Conservation (phyloP, 2,329 filamentous ascomycete genomes). For the Eutypa lata region DNA sequence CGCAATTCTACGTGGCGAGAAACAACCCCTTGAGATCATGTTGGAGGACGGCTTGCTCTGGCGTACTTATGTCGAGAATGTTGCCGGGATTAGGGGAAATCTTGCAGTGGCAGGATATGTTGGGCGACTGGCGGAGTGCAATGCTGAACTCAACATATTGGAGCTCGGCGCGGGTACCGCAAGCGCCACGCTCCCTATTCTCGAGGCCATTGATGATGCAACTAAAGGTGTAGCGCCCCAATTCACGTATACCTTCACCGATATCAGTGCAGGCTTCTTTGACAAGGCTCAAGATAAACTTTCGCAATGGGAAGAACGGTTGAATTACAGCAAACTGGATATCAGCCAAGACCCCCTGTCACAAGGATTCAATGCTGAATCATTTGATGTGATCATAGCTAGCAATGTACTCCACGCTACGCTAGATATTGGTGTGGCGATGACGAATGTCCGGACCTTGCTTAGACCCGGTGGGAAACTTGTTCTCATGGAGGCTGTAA, state of each 20-base stretch:
- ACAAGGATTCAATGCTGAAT: conserved; percentile 10
- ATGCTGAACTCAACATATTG: conserved; percentile 16
- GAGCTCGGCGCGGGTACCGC: conserved; percentile 18
- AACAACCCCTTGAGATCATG: conserved; percentile 26
- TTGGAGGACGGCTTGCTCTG: conserved; percentile 23
- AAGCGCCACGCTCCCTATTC: conserved; percentile 20
- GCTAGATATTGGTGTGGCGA: conserved; percentile 1
- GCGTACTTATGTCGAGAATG: conserved; percentile 11
- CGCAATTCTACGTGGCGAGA: conserved; percentile 19
- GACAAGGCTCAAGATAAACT: conserved; percentile 13
- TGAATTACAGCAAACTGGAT: conserved; percentile 9
- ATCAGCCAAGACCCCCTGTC: conserved; percentile 8
- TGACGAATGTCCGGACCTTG: conserved; percentile 5
- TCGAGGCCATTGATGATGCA: conserved; percentile 28
- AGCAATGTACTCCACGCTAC: conserved; percentile 16
- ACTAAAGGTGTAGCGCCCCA: conserved; percentile 9
- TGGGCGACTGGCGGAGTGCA: conserved; percentile 10
- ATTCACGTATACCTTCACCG: conserved; percentile 19
- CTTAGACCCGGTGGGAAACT: conserved; percentile 7
- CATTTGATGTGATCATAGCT: conserved; percentile 17
- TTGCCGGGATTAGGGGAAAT: no score
- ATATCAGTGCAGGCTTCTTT: conserved; percentile 20
- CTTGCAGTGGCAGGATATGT: conserved; percentile 5
- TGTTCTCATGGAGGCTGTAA: conserved; percentile 5
- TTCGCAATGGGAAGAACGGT: conserved; percentile 1